Percentiles rank a stretch among this genome's conserved stretches.
Conservation (phyloP, 2,329 filamentous ascomycete species). For the Penicillium sp. region DNA sequence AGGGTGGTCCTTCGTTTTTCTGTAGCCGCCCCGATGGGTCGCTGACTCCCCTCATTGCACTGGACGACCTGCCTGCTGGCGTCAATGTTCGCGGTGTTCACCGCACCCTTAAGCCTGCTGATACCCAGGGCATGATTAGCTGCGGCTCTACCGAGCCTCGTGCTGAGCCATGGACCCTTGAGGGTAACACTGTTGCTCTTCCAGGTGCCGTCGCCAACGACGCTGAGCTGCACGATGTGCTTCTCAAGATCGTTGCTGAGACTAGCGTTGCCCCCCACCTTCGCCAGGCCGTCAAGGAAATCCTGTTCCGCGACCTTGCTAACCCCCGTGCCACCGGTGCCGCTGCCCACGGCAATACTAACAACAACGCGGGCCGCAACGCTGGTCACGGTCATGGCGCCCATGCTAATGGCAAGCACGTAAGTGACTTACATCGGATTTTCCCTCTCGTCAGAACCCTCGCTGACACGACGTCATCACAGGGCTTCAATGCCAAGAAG, state of each 20-base stretch:
- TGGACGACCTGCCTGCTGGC: constrained; percentile 47
- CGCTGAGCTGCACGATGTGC: constrained; percentile 20
- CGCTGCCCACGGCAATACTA: neutral
- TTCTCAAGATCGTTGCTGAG: constrained; percentile 26
- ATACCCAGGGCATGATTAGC: constrained; percentile 48
- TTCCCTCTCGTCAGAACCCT: neutral
- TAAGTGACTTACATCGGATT: neutral
- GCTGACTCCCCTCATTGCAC: constrained; percentile 46
- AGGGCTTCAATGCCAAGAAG: constrained; percentile 54
- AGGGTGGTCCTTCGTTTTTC: constrained; percentile 43
- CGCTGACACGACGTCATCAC: neutral
- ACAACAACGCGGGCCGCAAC: neutral
- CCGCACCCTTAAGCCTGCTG: constrained; percentile 36
- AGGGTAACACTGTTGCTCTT: constrained; percentile 18
- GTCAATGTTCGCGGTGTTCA: constrained; percentile 42
- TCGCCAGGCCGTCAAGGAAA: constrained; percentile 23
- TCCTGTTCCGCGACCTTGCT: constrained; percentile 10
- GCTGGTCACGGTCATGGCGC: neutral
- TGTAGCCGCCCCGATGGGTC: constrained; percentile 44
- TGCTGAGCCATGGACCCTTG: constrained; percentile 38
- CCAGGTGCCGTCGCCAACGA: constrained; percentile 3
- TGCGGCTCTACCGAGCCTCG: constrained; percentile 39
- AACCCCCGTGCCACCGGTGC: neutral
- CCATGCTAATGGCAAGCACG: neutral
- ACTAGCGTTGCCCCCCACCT: constrained; percentile 20